Evolutionary conservation across 2,329 filamentous ascomycete genomes (phyloP), one percentile per base, ranked within the genome.

Genomic region (Fusarium begoniae): DNA sequence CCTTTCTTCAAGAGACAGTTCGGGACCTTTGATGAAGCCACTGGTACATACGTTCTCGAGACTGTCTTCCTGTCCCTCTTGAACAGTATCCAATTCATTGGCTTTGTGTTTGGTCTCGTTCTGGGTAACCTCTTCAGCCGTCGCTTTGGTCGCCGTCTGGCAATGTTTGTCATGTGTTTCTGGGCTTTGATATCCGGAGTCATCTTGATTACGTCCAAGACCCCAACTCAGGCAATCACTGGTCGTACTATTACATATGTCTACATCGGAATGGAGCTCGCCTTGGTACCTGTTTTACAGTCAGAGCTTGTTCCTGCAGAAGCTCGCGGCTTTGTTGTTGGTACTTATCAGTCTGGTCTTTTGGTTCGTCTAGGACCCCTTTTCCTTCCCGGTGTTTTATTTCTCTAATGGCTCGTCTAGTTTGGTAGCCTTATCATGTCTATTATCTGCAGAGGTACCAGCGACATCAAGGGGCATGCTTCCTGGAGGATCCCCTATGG

Each of bases 1-100:
- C 74, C 77, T 24, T 70, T 81, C 26, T 85, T 83, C 64, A 75
- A 74, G 12, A 70, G 64, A 45, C 76, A 81, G 43, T 84, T 84
- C 62, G 82, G 82, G 24, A 70, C 70, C 18, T 58, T 47, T 8
- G 80, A 78, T 12, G 24, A 61, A 44, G 56, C 56, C 12, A 56
- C 51, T 22, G 69, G 75, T 9, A 69, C 63, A 11, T 81, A 77
- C 53, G 67, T 69, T 3, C 66, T 83, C 17, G 65, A 77, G 17
- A 69, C 82, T 2, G 77, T 75, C 38, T 83, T 78, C 73, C 73
- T 82, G 20, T 84, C 82, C 6, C 74, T 83, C 13, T 80, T 83
- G 63, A 82, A 81, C 65, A 80, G 81, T 32, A 66, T 82, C 15
- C 79, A 79, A 32, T 81, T 80, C 51, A 78, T 82, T 62, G 80